Conservation (phyloP, 2,329 filamentous ascomycete genomes). For the Talaromyces sp. region DNA sequence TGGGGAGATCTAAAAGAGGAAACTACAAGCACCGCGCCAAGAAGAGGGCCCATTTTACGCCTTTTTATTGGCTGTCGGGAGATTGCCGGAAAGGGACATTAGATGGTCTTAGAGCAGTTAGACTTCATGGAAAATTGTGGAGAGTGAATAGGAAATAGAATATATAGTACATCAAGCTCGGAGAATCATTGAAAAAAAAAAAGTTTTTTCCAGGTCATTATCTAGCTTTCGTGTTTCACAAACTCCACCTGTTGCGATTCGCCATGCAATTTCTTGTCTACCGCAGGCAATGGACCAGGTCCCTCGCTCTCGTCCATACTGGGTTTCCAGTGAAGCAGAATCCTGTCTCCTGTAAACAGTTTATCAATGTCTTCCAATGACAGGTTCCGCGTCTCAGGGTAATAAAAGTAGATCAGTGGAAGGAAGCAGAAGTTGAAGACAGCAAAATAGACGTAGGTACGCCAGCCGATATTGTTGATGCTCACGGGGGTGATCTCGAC, state of each 20-base stretch:
- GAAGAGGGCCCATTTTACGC: neutral
- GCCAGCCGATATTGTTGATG: constrained; percentile 39
- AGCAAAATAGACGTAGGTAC: constrained; percentile 29
- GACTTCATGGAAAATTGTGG: neutral
- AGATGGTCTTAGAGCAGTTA: neutral
- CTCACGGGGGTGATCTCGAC: constrained; percentile 16
- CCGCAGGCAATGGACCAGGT: neutral
- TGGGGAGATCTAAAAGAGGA: neutral
- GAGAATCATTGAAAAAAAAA: neutral
- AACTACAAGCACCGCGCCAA: neutral
- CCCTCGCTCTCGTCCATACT: neutral
- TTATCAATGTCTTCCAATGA: neutral
- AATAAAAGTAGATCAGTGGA: constrained; percentile 23
- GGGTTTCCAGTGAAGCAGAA: neutral
- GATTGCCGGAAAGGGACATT: neutral
- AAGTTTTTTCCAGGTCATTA: neutral
- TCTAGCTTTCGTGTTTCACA: neutral
- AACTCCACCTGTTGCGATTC: neutral
- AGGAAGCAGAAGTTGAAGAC: constrained; percentile 22
- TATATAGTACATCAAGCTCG: neutral
- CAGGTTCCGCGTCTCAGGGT: constrained; percentile 43
- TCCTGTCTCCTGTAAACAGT: neutral
- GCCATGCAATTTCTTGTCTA: neutral
- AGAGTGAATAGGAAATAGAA: neutral
- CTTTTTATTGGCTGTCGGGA: neutral